A percentile compares a stretch with the other conserved stretches of the same genome.
phyloP scores from a whole-genome alignment of 1,284 basidiomycete genomes.

The Apiotrichum gracile region DNA sequence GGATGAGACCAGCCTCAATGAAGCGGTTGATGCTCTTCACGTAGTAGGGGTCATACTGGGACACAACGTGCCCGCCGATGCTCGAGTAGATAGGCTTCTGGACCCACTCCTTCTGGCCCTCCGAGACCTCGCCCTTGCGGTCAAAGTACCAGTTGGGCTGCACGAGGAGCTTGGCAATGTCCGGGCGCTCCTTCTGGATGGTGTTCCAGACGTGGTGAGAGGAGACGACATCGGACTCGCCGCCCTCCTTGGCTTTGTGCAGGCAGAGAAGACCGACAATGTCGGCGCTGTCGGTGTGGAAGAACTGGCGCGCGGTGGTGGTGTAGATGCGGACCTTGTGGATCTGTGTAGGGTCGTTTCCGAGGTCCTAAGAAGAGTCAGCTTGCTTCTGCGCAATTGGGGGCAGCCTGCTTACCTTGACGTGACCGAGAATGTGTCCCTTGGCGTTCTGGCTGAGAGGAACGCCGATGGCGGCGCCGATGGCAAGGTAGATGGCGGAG shows the following conservation, averaged over 20 bases:
- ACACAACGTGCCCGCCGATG: slow-evolving; percentile 19
- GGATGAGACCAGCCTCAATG: slow-evolving; percentile 44
- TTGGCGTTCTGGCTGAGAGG: slow-evolving; percentile 46
- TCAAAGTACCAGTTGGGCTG: slow-evolving; percentile 39
- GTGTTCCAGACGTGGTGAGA: slow-evolving; percentile 48
- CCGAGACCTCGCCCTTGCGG: slow-evolving; percentile 24
- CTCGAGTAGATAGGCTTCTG: slow-evolving; percentile 19
- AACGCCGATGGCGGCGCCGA: slow-evolving; percentile 43
- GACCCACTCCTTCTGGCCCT: slow-evolving; percentile 22
- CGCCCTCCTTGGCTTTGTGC: slow-evolving; percentile 46
- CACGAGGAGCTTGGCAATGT: slow-evolving; percentile 42
- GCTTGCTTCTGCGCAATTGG: not conserved
- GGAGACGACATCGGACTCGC: slow-evolving; percentile 48
- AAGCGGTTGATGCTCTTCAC: slow-evolving; percentile 22
- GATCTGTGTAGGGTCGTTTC: slow-evolving; percentile 47
- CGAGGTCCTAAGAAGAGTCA: slow-evolving; percentile 30
- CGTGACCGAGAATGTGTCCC: slow-evolving; percentile 48
- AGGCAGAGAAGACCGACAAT: slow-evolving; percentile 49
- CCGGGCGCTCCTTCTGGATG: slow-evolving; percentile 45
- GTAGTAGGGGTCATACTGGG: slow-evolving; percentile 36
- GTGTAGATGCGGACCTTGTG: slow-evolving; percentile 49
- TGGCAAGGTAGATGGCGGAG: slow-evolving; percentile 46
- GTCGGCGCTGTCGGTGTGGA: slow-evolving; percentile 41
- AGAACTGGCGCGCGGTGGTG: slow-evolving; percentile 47
- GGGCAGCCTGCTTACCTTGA: slow-evolving; percentile 26